A percentile compares a stretch with the other conserved stretches of the same genome.
phyloP scores from a whole-genome alignment of 805 yeast genomes.

The Clavispora carvajalis region DNA sequence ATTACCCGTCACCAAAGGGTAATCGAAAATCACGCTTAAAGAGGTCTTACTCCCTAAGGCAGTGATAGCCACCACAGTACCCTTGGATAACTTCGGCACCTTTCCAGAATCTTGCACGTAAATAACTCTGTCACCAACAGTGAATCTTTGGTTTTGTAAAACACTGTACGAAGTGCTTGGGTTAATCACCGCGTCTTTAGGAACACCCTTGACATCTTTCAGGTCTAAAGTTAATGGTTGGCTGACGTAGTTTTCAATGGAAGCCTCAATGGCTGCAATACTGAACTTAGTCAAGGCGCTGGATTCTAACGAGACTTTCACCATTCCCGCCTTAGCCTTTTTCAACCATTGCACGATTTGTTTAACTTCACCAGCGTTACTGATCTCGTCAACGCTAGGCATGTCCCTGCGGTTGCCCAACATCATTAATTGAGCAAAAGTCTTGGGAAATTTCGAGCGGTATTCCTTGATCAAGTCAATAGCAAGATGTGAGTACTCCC shows the following conservation, averaged over 20 bases:
- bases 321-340: conserved; percentile 42
- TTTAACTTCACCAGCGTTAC: conserved; percentile 40
- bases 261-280: conserved; percentile 61
- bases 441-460: conserved; percentile 51
- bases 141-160: conserved; percentile 69
- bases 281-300: conserved; percentile 69
- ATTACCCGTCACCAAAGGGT: conserved; percentile 77
- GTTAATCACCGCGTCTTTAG: conserved; percentile 74
- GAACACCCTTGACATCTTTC: conserved; percentile 72
- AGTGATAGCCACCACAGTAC: conserved; percentile 73
- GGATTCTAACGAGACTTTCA: conserved; percentile 67
- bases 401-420: conserved; percentile 19
- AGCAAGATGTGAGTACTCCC: conserved; percentile 84
- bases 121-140: conserved; percentile 84
- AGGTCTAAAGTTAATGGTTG: conserved; percentile 40
- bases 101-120: conserved; percentile 84
- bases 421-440: conserved; percentile 41
- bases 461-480: conserved; percentile 61
- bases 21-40: conserved; percentile 79
- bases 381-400: conserved; percentile 34
- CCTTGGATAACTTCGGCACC: conserved; percentile 81
- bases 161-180: conserved; percentile 68
- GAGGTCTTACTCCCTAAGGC: conserved; percentile 57
- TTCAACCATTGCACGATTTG: conserved; percentile 45
- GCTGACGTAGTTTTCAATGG: conserved; percentile 43